These are phyloP conservation scores for Rhodamnia rubescens DNA, from an alignment of 345 rosid genomes.

Conservation along the genomic window DNA sequence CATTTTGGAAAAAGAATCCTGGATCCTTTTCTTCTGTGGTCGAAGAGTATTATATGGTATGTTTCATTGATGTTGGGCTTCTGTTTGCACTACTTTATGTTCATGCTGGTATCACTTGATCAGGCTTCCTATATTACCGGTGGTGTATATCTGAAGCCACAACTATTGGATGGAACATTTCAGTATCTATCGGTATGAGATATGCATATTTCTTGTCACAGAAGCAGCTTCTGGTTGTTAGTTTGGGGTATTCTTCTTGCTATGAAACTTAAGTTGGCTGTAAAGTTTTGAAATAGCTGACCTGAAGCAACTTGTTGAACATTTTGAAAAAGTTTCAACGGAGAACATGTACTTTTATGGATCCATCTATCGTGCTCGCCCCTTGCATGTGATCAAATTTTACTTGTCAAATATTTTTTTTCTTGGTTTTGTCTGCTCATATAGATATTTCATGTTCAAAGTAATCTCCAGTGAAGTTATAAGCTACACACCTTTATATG, in stretches of 20 bases:
- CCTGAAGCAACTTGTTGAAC: not conserved
- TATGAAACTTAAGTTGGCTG: not conserved
- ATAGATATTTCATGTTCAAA: not conserved
- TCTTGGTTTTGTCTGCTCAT: no score
- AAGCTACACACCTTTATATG: not conserved
- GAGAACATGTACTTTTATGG: not conserved
- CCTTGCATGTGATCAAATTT: not conserved
- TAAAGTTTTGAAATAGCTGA: not conserved
- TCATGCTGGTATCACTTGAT: not conserved
- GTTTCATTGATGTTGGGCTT: not conserved
- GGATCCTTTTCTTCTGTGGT: not conserved
- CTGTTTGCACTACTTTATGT: not conserved
- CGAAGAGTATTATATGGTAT: not conserved
- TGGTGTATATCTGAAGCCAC: slow-evolving; percentile 85
- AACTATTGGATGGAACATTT: slow-evolving; percentile 78
- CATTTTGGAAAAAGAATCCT: not conserved
- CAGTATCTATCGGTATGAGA: slow-evolving; percentile 64
- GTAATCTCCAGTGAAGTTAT: not conserved
- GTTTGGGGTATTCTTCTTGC: not conserved
- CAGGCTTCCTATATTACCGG: slow-evolving; percentile 94
- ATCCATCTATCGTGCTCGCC: not conserved
- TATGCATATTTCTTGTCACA: not conserved
- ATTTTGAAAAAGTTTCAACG: not conserved
- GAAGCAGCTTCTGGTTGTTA: not conserved
- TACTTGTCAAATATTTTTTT: no score